Evolutionary conservation across 345 rosid genomes (phyloP).

Genomic region (Clausena lansium): DNA sequence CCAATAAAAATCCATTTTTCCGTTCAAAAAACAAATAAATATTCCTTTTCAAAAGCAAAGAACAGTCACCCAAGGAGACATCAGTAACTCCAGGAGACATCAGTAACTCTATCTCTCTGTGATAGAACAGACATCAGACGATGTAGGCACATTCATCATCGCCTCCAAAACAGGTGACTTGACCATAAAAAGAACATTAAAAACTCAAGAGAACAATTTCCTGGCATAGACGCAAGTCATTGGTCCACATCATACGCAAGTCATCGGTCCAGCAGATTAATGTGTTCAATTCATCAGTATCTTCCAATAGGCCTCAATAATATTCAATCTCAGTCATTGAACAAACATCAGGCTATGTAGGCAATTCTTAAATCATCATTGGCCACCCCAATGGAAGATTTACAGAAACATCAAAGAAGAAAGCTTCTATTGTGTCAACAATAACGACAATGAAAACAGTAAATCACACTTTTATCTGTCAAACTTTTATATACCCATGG

Average conservation of each 20-base stretch:
- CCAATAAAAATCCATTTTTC: not conserved
- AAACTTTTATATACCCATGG: not conserved
- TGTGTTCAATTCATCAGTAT: not conserved
- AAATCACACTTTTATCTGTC: not conserved
- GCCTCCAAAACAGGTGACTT: not conserved
- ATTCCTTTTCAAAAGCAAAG: not conserved
- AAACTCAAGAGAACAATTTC: not conserved
- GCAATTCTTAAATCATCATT: constrained; percentile 8
- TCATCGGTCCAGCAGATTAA: not conserved
- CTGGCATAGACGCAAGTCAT: not conserved
- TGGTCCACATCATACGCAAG: too few species aligned
- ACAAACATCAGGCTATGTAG: constrained; percentile 5
- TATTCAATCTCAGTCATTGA: constrained; percentile 9
- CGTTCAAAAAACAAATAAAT: not conserved
- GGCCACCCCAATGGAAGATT: constrained; percentile 3
- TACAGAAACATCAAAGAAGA: not conserved
- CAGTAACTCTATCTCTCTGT: constrained; percentile 4
- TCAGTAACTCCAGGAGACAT: constrained; percentile 13
- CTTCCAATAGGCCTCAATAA: not conserved
- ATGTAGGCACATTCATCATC: constrained; percentile 19
- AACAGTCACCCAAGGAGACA: not conserved
- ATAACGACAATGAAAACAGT: not conserved
- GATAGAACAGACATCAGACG: not conserved
- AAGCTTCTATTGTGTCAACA: not conserved
- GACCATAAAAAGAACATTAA: not conserved